Conservation (phyloP, 2,329 filamentous ascomycete species). For the Fusarium gaditjirri region DNA sequence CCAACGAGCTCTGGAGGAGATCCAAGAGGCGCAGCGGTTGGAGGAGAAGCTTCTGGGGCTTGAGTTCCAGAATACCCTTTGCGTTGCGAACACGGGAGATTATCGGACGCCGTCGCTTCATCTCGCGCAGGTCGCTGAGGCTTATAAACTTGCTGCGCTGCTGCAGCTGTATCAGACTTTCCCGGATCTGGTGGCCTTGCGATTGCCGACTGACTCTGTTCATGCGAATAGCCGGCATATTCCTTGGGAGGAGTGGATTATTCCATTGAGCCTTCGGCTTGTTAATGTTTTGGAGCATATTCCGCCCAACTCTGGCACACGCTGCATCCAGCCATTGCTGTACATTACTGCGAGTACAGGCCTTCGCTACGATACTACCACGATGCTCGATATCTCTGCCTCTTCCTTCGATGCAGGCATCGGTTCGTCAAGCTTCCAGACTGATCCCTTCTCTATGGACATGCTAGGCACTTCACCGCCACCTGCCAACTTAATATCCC, state of each 20-base stretch:
- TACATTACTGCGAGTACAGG: constrained; percentile 53
- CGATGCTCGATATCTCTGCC: constrained; percentile 29
- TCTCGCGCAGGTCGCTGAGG: constrained; percentile 52
- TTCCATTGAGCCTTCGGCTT: constrained; percentile 48
- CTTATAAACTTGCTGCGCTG: constrained; percentile 52
- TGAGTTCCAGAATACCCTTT: constrained; percentile 36
- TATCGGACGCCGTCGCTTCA: constrained; percentile 45
- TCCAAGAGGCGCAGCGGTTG: constrained; percentile 45
- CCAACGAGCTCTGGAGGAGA: constrained; percentile 38
- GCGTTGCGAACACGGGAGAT: constrained; percentile 47
- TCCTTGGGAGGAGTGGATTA: constrained; percentile 52
- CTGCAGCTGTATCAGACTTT: constrained; percentile 56
- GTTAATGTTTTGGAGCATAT: constrained; percentile 50
- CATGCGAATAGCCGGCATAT: constrained; percentile 37
- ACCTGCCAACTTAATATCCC: constrained; percentile 30
- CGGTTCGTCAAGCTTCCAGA: neutral
- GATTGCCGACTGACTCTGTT: constrained; percentile 43
- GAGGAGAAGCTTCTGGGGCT: constrained; percentile 50
- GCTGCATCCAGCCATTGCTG: constrained; percentile 51
- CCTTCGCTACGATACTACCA: constrained; percentile 42
- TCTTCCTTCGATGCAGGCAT: constrained; percentile 21
- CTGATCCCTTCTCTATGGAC: constrained; percentile 23
- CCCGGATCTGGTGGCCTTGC: constrained; percentile 48
- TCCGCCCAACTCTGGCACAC: constrained; percentile 49
- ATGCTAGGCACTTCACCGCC: constrained; percentile 23